Evolutionary conservation across 805 yeast species (phyloP), one percentile per base, ranked within the genome.

Genomic region (Metschnikowia cerradonensis): DNA sequence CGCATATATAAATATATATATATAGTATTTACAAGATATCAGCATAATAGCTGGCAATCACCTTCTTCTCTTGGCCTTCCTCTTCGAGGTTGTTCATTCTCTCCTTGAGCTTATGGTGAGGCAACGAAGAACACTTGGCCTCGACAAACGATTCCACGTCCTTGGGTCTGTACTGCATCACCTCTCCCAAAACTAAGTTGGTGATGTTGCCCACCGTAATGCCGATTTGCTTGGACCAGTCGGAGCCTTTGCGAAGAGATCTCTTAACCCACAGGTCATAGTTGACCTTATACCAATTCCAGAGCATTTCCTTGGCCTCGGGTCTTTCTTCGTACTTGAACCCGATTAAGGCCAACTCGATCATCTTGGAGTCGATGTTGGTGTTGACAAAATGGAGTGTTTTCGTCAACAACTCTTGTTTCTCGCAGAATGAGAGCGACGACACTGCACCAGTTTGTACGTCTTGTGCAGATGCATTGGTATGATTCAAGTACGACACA

Each of bases 271-370:
- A 83, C 32, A 65, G 65, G 43, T 77, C 78, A 60, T 74, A 82
- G 57, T 83, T 73, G 47, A 75, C 60, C 40, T 58, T 67, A 64
- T 76, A 83, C 89, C 90, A 85, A 3, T 72, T 66, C 81, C 83
- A 83, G 8, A 82, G 56, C 40, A 63, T 55, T 6, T 67, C 60
- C 53, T 67, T 68, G 57, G 61, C 52, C 45, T 64, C 44, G 56
- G 52, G 46, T 54, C 64, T 49, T 59, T 62, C 45, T 65, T 75
- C 62, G 68, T 72, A 60, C 67, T 72, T 55, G 76, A 66, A 47
- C 11, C 90, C 90, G 35, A 82, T 60, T n/a, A 85, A 64, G 0
- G 80, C 82, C 47, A 79, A 58, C 57, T 83, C 90, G 40, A 83
- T 75, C 59, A 79, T 62, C 30, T 70, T 72, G 7, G 78, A 70